phyloP scores from a whole-genome alignment of 2,329 filamentous ascomycete species.

The Blastomyces emzantsi region DNA sequence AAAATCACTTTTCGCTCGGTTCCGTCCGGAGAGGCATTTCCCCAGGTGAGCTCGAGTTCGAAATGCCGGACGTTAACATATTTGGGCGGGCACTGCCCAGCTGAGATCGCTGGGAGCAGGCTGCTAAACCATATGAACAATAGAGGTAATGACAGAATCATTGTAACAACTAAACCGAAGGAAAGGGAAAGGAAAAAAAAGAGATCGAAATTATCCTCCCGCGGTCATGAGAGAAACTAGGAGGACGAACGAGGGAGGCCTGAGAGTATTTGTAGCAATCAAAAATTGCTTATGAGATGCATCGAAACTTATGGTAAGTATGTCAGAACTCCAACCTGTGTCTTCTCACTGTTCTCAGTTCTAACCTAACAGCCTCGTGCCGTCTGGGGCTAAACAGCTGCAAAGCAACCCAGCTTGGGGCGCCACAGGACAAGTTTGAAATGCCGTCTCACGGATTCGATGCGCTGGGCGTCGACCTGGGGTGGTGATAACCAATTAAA shows the following conservation, averaged over 20 bases:
- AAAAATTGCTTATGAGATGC: not conserved
- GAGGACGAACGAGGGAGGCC: not conserved
- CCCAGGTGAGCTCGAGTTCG: slow-evolving; percentile 11
- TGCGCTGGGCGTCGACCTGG: not conserved
- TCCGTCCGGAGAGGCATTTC: slow-evolving; percentile 20
- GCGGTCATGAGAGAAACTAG: not conserved
- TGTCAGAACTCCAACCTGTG: not conserved
- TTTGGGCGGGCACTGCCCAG: not conserved
- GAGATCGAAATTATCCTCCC: not conserved
- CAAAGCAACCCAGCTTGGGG: not conserved
- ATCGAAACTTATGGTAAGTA: not conserved
- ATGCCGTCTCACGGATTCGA: not conserved
- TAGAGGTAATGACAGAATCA: not conserved
- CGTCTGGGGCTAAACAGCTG: not conserved
- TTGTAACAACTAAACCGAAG: not conserved
- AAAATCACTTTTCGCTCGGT: slow-evolving; percentile 15
- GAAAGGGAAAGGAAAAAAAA: not conserved
- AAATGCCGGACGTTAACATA: not conserved
- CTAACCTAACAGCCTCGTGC: not conserved
- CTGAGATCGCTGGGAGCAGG: not conserved
- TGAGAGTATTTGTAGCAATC: not conserved
- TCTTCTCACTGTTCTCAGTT: not conserved
- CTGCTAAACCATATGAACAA: not conserved
- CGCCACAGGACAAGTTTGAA: not conserved
- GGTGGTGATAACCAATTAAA: not conserved